phyloP scores from a whole-genome alignment of 805 yeast genomes.

The Cyberlindnera samutprakarnensis region DNA sequence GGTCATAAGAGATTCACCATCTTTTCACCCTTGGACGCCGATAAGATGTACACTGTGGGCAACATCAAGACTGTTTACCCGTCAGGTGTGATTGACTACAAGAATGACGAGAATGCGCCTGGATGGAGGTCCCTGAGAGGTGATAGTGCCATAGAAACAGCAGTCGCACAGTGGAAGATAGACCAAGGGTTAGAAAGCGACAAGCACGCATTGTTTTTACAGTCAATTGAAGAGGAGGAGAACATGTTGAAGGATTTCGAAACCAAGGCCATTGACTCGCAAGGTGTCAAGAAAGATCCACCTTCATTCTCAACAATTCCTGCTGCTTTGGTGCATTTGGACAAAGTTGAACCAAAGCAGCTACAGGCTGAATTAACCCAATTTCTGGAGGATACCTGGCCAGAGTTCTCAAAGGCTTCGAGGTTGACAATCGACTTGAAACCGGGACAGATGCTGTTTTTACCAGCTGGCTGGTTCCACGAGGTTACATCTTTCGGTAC shows the following conservation, averaged over 20 bases:
- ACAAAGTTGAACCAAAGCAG: constrained; percentile 34
- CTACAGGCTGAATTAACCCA: constrained; percentile 23
- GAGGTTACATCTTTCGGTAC: constrained; percentile 63
- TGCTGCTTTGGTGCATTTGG: constrained; percentile 53
- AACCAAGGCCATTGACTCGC: constrained; percentile 10
- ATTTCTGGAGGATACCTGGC: constrained; percentile 37
- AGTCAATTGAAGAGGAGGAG: constrained; percentile 24
- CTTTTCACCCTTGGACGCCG: constrained; percentile 56
- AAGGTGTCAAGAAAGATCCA: constrained; percentile 38
- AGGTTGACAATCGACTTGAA: constrained; percentile 39
- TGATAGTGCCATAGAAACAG: constrained; percentile 54
- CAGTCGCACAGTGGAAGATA: constrained; percentile 38
- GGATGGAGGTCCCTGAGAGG: constrained; percentile 54
- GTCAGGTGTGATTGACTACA: constrained; percentile 66
- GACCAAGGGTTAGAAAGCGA: constrained; percentile 21
- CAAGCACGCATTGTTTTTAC: constrained; percentile 19
- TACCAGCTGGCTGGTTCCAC: constrained; percentile 81
- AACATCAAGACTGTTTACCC: constrained; percentile 40
- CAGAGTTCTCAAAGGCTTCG: constrained; percentile 36
- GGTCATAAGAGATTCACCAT: constrained; percentile 64
- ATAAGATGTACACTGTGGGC: constrained; percentile 57
- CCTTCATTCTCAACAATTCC: constrained; percentile 65
- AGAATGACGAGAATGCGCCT: constrained; percentile 44
- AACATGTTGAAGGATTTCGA: constrained; percentile 12
- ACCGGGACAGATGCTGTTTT: constrained; percentile 60